Base-by-base conservation (phyloP, 2,329 filamentous ascomycete species). In the Paecilomyces dactylethromorphus region DNA sequence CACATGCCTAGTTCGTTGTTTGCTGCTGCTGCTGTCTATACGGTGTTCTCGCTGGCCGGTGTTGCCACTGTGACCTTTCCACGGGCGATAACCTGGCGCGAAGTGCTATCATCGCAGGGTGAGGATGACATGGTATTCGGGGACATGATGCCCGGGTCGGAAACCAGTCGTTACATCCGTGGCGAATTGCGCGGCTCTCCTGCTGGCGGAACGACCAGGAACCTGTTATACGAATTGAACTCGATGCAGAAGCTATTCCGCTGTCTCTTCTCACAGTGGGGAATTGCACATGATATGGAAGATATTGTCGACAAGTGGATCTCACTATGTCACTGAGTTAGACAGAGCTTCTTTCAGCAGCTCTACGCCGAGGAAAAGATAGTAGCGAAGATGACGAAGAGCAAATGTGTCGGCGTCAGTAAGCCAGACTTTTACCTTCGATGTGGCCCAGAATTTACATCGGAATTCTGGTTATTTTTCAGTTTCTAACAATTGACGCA, bases 191-290 rank as follows among this genome's bases (percentile, higher is more conserved):
- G 66, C 0, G 60, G 66, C 2, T 62, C 62, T 10, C 60, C 64
- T 2, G 62, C 64, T 1, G 66, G 64, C 35, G 69, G 63, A 1
- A 65, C 66, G 4, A 68, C 68, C 12, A 70, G 74, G 51, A 78
- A 79, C 66, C 62, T 79, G 45, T 62, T 78, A n/a, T 79, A 79
- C 61, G 77, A 79, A 60, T 65, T 79, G 61, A 79, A 79, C 60
- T 77, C 76, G 18, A 76, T 79, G 68, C 76, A 78, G 59, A 79
- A 79, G 64, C 64, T 79, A 10, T 79, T 79, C 56, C 68, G 75
- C 32, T 78, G 77, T 53, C 63, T 79, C 21, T 72, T 66, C 18
- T 75, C 74, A 3, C 77, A 79, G 60, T 79, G 77, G 77, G 77
- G 77, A 0, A 71, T 79, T 57, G 76, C 77, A 7, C 69, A 71